Percentiles rank a stretch among this genome's conserved stretches.
Evolutionary conservation across 768 basidiomycete genomes (phyloP).

Genomic region (Kwoniella newhampshirensis): DNA sequence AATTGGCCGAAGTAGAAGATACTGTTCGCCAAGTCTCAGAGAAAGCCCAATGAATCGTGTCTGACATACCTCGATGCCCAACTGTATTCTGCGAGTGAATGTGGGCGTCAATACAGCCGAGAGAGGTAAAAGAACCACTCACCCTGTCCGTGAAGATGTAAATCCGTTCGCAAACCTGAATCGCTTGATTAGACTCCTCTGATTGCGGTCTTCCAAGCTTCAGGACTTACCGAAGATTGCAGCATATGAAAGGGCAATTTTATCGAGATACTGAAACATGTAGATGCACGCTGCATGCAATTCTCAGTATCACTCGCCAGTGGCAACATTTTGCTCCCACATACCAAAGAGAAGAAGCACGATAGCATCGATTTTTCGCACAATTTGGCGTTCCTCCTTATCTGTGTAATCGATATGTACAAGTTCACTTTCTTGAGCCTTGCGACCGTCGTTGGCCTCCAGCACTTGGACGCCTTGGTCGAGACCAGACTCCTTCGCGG

Average conservation of each 20-base stretch:
- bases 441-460: too few relatives aligned
- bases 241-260: slow-evolving; percentile 11
- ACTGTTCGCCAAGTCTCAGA: too few relatives aligned
- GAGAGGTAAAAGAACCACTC: too few relatives aligned
- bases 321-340: neutral
- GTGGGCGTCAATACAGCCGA: too few relatives aligned
- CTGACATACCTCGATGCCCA: slow-evolving; percentile 16
- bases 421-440: too few relatives aligned
- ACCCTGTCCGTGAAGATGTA: slow-evolving; percentile 5
- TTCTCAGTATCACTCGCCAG: neutral
- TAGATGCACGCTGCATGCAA: neutral
- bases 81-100: slow-evolving; percentile 4
- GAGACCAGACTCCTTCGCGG: too few relatives aligned
- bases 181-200: too few relatives aligned
- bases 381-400: neutral
- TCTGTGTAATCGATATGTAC: slow-evolving; percentile 1
- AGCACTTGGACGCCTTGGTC: too few relatives aligned
- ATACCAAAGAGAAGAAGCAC: slow-evolving; percentile 14
- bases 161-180: slow-evolving; percentile 4
- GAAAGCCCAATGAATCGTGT: too few relatives aligned
- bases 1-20: slow-evolving; percentile 20
- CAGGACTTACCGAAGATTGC: slow-evolving; percentile 16
- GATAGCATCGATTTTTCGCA: slow-evolving; percentile 14
- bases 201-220: too few relatives aligned
- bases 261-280: slow-evolving; percentile 13